Base-by-base conservation (phyloP, 1,139 yeast genomes). In the Kurtzmaniella natalensis region DNA sequence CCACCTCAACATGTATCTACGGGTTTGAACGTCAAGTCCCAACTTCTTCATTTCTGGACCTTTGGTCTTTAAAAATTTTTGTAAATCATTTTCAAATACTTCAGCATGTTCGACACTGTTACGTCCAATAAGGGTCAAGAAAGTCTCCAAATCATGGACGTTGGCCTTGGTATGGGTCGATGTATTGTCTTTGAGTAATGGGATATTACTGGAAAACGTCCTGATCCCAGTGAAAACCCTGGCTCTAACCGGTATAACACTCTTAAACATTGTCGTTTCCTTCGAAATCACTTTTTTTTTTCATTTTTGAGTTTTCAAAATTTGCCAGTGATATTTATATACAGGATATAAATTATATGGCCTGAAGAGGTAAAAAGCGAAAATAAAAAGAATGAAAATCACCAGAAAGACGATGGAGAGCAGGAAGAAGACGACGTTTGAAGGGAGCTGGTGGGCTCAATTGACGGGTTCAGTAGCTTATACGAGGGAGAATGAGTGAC, bases 111-210 rank as follows among this genome's bases (percentile, higher is more conserved):
- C 95, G 16, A 62, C 50, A 42, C 80, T 64, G 41, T 76, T 72
- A 45, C 96, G 79, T 3, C 97, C 97, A 41, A 89, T 88, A 45
- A 72, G 71, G 16, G 57, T 63, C 40, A 89, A 68, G 50, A 89
- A 89, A 0, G 89, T 64, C 41, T 72, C 64, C 30, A 84, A 86
- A 50, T 85, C 94, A 24, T 89, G 85, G 19, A 86, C 82, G 45
- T 68, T 69, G 40, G 61, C 72, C 44, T 63, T 67, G 33, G 73
- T 68, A 45, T 65, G 47, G 16, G 72, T 65, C 30, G 72, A 66
- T 11, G 59, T 55, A 47, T 66, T 66, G 39, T 62, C 57, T 39
- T 47, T 58, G 41, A 37, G 47, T 16, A 50, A 46, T 24, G 48
- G 40, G 5, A 46, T 26, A 11, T 54, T 38, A 14, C 50, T 36